Conservation (phyloP, 805 yeast genomes). For the Lipomyces japonicus region DNA sequence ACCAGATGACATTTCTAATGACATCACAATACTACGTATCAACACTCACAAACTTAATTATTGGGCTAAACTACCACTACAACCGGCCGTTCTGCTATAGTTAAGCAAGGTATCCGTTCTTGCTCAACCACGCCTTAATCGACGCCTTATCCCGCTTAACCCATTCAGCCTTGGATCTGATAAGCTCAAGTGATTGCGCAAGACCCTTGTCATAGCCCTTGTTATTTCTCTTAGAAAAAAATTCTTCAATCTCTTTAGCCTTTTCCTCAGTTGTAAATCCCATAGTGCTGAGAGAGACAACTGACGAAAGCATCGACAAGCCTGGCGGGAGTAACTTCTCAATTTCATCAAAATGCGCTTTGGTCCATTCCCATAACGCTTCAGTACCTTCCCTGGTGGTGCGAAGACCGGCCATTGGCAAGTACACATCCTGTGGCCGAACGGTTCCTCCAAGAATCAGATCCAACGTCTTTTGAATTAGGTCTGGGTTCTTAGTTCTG, state of each 20-base stretch:
- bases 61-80: too few species aligned
- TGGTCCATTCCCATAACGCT: slow-evolving; percentile 68
- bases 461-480: slow-evolving; percentile 54
- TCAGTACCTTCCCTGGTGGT: slow-evolving; percentile 61
- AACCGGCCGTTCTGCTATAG: too few species aligned
- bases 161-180: slow-evolving; percentile 53
- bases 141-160: slow-evolving; percentile 37
- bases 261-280: slow-evolving; percentile 55
- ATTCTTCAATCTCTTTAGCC: slow-evolving; percentile 41
- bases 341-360: slow-evolving; percentile 67
- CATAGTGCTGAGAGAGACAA: slow-evolving; percentile 59
- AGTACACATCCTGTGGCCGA: slow-evolving; percentile 65
- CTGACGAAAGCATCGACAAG: slow-evolving; percentile 70
- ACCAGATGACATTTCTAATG: too few species aligned
- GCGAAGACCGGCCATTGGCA: slow-evolving; percentile 73
- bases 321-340: slow-evolving; percentile 72
- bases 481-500: slow-evolving; percentile 49
- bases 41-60: too few species aligned
- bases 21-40: too few species aligned
- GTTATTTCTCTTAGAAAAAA: slow-evolving; percentile 48
- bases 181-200: slow-evolving; percentile 54
- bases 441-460: slow-evolving; percentile 57
- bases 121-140: slow-evolving; percentile 33
- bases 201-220: slow-evolving; percentile 60
- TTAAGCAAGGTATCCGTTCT: slow-evolving; percentile 21